Conservation (phyloP, 441 rosid species). For the Raphanus hybrid region DNA sequence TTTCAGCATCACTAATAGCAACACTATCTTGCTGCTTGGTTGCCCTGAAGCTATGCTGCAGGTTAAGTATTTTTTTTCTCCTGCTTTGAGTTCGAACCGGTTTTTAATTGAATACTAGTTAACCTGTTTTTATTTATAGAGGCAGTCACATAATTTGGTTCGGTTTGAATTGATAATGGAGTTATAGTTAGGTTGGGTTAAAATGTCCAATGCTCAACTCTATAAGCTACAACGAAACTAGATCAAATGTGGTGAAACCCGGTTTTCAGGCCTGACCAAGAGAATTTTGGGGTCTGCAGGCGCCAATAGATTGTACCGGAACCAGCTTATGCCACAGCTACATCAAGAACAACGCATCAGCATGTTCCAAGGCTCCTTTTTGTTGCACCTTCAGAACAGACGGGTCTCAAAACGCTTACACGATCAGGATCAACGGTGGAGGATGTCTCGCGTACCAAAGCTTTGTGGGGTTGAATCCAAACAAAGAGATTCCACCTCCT, state of each 20-base stretch:
- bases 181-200: background rate
- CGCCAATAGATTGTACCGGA: slow-evolving; percentile 46
- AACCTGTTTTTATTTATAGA: background rate
- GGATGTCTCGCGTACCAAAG: slow-evolving; percentile 54
- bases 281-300: slow-evolving; percentile 45
- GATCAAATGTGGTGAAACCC: slow-evolving; percentile 25
- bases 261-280: slow-evolving; percentile 41
- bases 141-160: background rate
- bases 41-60: slow-evolving; percentile 47
- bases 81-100: background rate
- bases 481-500: slow-evolving; percentile 39
- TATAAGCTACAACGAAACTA: slow-evolving; percentile 21
- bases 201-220: background rate
- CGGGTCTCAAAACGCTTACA: slow-evolving; percentile 45
- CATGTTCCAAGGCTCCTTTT: slow-evolving; percentile 44
- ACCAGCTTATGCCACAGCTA: slow-evolving; percentile 53
- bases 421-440: slow-evolving; percentile 38
- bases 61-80: background rate
- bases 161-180: background rate
- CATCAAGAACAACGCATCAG: slow-evolving; percentile 46
- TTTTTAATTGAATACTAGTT: background rate
- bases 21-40: slow-evolving; percentile 50
- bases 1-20: slow-evolving; percentile 51
- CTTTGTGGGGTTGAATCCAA: slow-evolving; percentile 46
- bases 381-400: slow-evolving; percentile 53